Conservation (phyloP, 768 basidiomycete species). For the Lactarius pseudohatsudake region DNA sequence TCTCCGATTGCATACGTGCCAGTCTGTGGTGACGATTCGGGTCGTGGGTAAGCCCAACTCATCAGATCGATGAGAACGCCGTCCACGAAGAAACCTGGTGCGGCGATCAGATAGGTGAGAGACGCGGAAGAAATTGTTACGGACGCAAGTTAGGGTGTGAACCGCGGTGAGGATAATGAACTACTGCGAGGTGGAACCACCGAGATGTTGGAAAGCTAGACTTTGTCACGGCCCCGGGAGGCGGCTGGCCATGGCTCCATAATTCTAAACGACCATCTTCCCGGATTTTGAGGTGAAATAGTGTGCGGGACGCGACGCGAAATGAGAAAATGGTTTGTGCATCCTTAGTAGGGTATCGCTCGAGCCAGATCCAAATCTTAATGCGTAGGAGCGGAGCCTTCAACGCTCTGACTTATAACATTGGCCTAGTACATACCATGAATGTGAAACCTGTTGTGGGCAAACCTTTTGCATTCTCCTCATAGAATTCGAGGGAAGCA, state of each 20-base stretch:
- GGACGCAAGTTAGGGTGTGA: constrained; percentile 60
- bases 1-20: constrained; percentile 60
- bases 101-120: constrained; percentile 7
- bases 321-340: constrained; percentile 41
- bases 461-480: constrained; percentile 51
- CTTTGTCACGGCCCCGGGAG: constrained; percentile 46
- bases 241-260: constrained; percentile 40
- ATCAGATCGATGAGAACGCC: constrained; percentile 64
- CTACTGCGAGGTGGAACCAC: constrained; percentile 73
- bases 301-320: constrained; percentile 34
- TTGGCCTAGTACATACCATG: constrained; percentile 46
- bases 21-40: constrained; percentile 39
- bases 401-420: constrained; percentile 28
- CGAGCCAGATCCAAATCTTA: constrained; percentile 53
- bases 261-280: constrained; percentile 60
- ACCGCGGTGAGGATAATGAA: constrained; percentile 59
- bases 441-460: constrained; percentile 68
- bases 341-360: constrained; percentile 39
- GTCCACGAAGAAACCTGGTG: constrained; percentile 71
- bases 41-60: constrained; percentile 62
- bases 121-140: constrained; percentile 38
- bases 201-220: constrained; percentile 51
- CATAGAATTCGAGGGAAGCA: constrained; percentile 50
- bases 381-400: constrained; percentile 28
- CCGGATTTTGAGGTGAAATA: constrained; percentile 49